Base-by-base conservation (phyloP, 2,329 filamentous ascomycete species). In the Colletotrichum abscissum region DNA sequence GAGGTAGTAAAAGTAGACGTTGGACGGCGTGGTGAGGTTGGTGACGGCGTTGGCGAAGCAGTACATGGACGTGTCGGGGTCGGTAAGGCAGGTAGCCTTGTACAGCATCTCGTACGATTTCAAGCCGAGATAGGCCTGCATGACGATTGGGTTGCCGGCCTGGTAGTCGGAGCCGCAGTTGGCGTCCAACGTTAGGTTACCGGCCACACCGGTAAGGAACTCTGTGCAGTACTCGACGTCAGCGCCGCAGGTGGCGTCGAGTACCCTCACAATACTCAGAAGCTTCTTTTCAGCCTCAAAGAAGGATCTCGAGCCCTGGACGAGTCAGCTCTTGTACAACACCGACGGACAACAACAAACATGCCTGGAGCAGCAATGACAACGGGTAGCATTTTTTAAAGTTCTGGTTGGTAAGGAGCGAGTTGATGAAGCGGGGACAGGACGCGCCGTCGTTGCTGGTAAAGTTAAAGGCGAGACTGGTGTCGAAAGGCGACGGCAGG, bases 11-110 rank as follows among this genome's bases (percentile, higher is more conserved):
- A 97, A 88, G 79, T 95, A 96, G 42, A 91, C 89, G 80, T 97
- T 93, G 38, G 91, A 90, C 0, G 93, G 87, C 9, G 90, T 92
- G 26, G 90, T 89, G 6, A 85, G 81, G 82, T 98, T 97, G 60
- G 93, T 95, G 73, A 95, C 91, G 63, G 96, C 95, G 77, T 94
- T 92, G 76, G 94, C 94, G 81, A 95, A 98, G 85, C 91, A 93
- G 86, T 96, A 98, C 76, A 91, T 89, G 63, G 87, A 87, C 1
- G 91, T 91, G 0, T 86, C 82, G 0, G 90, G 86, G 79, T 94
- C 90, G 73, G 90, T 91, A 24, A 97, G 88, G 80, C 97, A 99
- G 7, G 93, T 93, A 3, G 95, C 94, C 62, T 90, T 88, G 84
- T 96, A 97, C 35, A 98, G 84, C 33, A 92, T 89, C 75, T 92